Evolutionary conservation across 345 rosid genomes (phyloP).

Genomic region (Salix arbutifolia): DNA sequence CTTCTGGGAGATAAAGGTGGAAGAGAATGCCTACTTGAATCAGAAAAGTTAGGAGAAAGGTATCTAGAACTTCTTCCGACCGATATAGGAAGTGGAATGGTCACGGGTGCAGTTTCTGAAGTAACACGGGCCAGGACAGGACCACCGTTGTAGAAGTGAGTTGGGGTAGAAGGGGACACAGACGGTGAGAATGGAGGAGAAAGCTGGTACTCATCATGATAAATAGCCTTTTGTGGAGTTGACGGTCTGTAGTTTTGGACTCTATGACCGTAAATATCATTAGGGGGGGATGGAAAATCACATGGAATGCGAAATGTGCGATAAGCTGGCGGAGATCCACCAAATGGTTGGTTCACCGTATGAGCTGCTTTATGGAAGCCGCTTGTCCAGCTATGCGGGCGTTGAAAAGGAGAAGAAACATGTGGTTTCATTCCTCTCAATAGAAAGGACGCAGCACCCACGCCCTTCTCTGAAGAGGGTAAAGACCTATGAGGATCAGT

Average conservation of each 20-base stretch:
- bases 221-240: constrained; percentile 27
- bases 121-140: constrained; percentile 35
- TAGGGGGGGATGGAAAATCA: constrained; percentile 48
- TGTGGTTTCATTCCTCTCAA: constrained; percentile 50
- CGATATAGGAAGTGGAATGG: constrained; percentile 57
- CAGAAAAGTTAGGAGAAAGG: constrained; percentile 69
- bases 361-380: constrained; percentile 60
- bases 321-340: constrained; percentile 55
- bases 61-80: constrained; percentile 43
- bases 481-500: constrained; percentile 74
- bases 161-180: constrained; percentile 64
- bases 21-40: constrained; percentile 67
- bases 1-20: constrained; percentile 86
- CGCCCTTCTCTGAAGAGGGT: constrained; percentile 58
- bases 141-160: constrained; percentile 38
- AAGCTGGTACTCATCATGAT: constrained; percentile 63
- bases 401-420: constrained; percentile 46
- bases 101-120: constrained; percentile 79
- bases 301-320: constrained; percentile 37
- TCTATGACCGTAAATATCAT: constrained; percentile 37
- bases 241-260: constrained; percentile 35
- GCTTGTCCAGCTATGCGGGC: constrained; percentile 94
- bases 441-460: constrained; percentile 51
- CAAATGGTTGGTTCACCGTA: constrained; percentile 36
- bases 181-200: constrained; percentile 88